These are phyloP conservation scores for Naganishia onofrii DNA, from an alignment of 768 basidiomycete genomes.

Conservation along the genomic window DNA sequence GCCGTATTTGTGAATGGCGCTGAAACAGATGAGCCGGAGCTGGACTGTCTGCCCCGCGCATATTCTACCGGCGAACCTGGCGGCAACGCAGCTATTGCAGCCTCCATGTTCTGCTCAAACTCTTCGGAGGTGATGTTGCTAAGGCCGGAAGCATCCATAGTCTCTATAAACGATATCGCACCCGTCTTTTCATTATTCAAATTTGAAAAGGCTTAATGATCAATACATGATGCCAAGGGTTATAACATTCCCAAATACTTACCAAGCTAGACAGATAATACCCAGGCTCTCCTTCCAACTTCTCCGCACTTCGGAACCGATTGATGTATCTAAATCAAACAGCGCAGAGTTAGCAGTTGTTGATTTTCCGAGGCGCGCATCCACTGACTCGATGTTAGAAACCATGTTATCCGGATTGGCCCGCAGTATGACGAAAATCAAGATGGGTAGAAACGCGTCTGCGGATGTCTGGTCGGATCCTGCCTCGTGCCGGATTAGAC, in stretches of 20 bases:
- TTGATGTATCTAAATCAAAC: slow-evolving; percentile 73
- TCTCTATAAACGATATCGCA: slow-evolving; percentile 94
- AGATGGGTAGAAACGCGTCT: slow-evolving; percentile 88
- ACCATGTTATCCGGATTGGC: slow-evolving; percentile 91
- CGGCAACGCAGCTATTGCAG: slow-evolving; percentile 59
- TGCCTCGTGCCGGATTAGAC: slow-evolving; percentile 78
- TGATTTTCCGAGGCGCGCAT: background rate
- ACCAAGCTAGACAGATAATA: slow-evolving; percentile 96
- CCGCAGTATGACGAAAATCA: slow-evolving; percentile 89
- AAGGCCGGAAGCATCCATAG: slow-evolving; percentile 91
- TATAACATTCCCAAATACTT: slow-evolving; percentile 42
- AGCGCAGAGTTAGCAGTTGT: background rate
- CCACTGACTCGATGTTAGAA: slow-evolving; percentile 82
- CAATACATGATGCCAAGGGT: too few relatives aligned
- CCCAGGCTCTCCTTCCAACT: slow-evolving; percentile 89
- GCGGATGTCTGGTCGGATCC: slow-evolving; percentile 65
- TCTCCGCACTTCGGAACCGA: slow-evolving; percentile 83
- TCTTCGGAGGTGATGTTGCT: slow-evolving; percentile 92
- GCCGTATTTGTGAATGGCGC: slow-evolving; percentile 29
- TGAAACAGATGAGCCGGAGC: slow-evolving; percentile 49
- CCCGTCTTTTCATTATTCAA: slow-evolving; percentile 78
- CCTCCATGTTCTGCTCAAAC: slow-evolving; percentile 77
- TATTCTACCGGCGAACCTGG: slow-evolving; percentile 77
- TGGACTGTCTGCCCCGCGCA: slow-evolving; percentile 66
- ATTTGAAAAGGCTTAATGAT: too few relatives aligned